Evolutionary conservation across 1,284 basidiomycete species (phyloP).

Genomic region (Fomitiporia mediterranea): DNA sequence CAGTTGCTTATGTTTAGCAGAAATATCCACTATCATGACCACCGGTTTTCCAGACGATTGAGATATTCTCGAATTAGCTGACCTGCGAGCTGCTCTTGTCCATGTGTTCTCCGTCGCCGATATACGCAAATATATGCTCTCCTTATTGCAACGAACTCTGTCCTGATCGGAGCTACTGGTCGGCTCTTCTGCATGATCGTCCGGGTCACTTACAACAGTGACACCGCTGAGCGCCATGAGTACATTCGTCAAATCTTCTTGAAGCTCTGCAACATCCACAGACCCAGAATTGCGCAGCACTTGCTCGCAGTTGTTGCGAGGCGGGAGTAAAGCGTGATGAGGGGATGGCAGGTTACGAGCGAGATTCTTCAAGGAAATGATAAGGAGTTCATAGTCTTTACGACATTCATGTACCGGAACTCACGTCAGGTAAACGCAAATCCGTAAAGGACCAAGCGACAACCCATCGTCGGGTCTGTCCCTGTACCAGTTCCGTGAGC

Average conservation of each 20-base stretch:
- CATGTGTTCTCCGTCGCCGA: constrained; percentile 58
- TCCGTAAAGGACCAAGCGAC: constrained; percentile 78
- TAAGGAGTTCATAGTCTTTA: not conserved
- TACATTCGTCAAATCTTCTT: constrained; percentile 27
- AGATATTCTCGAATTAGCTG: constrained; percentile 33
- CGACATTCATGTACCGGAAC: constrained; percentile 27
- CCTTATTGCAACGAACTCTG: too few species aligned
- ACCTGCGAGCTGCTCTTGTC: constrained; percentile 62
- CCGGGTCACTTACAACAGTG: constrained; percentile 10
- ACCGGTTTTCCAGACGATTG: not conserved
- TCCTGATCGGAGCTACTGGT: not conserved
- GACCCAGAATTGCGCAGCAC: constrained; percentile 28
- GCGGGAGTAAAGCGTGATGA: constrained; percentile 48
- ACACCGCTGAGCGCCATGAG: constrained; percentile 36
- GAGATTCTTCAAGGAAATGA: constrained; percentile 36
- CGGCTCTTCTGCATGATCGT: not conserved
- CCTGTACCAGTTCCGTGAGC: constrained; percentile 78
- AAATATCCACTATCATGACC: not conserved
- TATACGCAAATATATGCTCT: constrained; percentile 31
- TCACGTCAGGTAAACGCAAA: constrained; percentile 68
- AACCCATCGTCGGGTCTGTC: constrained; percentile 85
- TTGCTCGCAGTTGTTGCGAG: constrained; percentile 48
- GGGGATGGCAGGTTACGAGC: constrained; percentile 43
- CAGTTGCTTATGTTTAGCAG: not conserved
- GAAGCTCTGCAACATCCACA: constrained; percentile 13